These are phyloP conservation scores for Geosmithia flava DNA, from an alignment of 2,329 filamentous ascomycete species.

Conservation along the genomic window DNA sequence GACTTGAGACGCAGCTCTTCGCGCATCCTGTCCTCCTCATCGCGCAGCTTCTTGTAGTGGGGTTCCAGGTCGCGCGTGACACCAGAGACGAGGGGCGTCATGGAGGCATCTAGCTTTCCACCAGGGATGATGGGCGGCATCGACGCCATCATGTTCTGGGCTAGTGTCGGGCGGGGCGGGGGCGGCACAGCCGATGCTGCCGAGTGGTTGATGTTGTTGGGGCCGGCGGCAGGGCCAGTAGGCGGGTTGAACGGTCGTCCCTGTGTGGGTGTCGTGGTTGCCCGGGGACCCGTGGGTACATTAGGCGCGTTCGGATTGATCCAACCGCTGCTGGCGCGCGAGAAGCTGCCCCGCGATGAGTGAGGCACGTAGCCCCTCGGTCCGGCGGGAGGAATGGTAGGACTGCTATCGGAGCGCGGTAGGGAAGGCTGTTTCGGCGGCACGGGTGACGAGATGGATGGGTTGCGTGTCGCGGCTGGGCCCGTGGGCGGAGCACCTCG, in stretches of 20 bases:
- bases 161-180: constrained; percentile 29
- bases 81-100: constrained; percentile 29
- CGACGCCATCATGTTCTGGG: constrained; percentile 37
- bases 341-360: constrained; percentile 30
- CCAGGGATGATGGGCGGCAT: constrained; percentile 40
- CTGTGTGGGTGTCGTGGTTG: constrained; percentile 25
- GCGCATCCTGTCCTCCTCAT: constrained; percentile 45
- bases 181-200: constrained; percentile 2
- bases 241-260: constrained; percentile 41
- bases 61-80: constrained; percentile 40
- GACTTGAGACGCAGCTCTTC: constrained; percentile 40
- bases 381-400: constrained; percentile 38
- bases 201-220: background rate
- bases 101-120: constrained; percentile 38
- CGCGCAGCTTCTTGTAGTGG: constrained; percentile 39
- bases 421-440: constrained; percentile 20
- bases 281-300: constrained; percentile 37
- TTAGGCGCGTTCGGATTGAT: constrained; percentile 21
- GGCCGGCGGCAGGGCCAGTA: constrained; percentile 32
- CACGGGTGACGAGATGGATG: constrained; percentile 21
- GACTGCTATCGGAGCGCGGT: constrained; percentile 27
- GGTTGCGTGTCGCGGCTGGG: constrained; percentile 23
- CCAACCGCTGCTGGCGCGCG: constrained; percentile 32
- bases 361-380: constrained; percentile 38
- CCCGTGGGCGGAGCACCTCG: constrained; percentile 34